phyloP scores from a whole-genome alignment of 2,329 filamentous ascomycete genomes.

The Aspergillus latus region DNA sequence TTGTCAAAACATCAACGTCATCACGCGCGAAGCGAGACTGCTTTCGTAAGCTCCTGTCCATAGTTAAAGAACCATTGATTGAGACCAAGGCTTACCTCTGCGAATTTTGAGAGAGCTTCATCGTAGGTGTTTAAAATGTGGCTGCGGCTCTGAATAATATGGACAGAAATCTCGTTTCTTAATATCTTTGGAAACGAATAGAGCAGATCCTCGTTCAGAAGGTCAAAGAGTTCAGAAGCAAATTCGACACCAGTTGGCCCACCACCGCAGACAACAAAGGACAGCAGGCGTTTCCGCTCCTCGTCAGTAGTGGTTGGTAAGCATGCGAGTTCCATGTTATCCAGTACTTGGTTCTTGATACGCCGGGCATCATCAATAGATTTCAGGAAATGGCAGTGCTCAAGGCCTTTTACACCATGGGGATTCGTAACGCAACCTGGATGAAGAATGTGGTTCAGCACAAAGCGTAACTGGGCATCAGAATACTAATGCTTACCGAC shows the following conservation, averaged over 20 bases:
- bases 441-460: slow-evolving; percentile 10
- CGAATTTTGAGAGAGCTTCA: slow-evolving; percentile 87
- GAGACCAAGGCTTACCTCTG: slow-evolving; percentile 58
- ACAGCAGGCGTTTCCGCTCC: slow-evolving; percentile 81
- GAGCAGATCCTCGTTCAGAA: slow-evolving; percentile 90
- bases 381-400: slow-evolving; percentile 93
- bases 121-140: slow-evolving; percentile 99
- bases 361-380: slow-evolving; percentile 87
- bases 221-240: slow-evolving; percentile 91
- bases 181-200: slow-evolving; percentile 81
- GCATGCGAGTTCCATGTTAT: slow-evolving; percentile 86
- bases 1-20: slow-evolving; percentile 86
- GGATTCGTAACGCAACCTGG: slow-evolving; percentile 82
- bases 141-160: slow-evolving; percentile 89
- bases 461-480: not conserved
- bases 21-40: slow-evolving; percentile 84
- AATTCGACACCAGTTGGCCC: slow-evolving; percentile 98
- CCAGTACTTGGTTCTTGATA: slow-evolving; percentile 84
- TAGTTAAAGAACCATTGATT: no score
- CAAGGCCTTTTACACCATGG: slow-evolving; percentile 91
- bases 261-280: slow-evolving; percentile 93
- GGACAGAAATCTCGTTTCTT: slow-evolving; percentile 97
- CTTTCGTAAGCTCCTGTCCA: slow-evolving; percentile 14
- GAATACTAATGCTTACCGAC: slow-evolving; percentile 58
- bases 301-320: slow-evolving; percentile 89